Evolutionary conservation across 1,139 yeast species (phyloP).

Genomic region (Candida pseudoviswanathii): DNA sequence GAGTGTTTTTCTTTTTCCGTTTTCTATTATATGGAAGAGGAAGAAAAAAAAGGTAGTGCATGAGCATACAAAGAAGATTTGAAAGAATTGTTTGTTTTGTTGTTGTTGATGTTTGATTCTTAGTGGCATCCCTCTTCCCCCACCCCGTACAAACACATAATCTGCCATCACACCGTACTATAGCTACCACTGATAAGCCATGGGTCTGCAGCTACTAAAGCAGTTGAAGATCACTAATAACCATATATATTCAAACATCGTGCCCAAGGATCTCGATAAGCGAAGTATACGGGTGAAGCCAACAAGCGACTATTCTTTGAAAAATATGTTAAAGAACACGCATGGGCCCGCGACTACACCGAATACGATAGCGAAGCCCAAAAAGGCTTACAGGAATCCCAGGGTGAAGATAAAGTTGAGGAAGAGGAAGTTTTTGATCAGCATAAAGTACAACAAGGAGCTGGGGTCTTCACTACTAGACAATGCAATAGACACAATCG

Average conservation of each 20-base stretch:
- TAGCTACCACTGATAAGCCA: background rate
- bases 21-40: too few species aligned
- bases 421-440: background rate
- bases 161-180: background rate
- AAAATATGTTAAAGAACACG: constrained; percentile 16
- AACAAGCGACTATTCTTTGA: constrained; percentile 19
- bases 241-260: constrained; percentile 25
- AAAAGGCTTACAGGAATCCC: background rate
- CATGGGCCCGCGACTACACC: background rate
- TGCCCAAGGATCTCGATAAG: constrained; percentile 21
- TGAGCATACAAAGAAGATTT: background rate
- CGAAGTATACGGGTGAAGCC: constrained; percentile 22
- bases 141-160: background rate
- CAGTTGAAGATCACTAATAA: constrained; percentile 31
- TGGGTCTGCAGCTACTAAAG: constrained; percentile 27
- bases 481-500: background rate
- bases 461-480: background rate
- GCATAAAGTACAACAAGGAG: background rate
- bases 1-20: background rate
- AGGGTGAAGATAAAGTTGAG: constrained; percentile 1
- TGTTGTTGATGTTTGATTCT: background rate
- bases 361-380: background rate
- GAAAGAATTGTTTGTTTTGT: background rate
- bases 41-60: constrained; percentile 1
- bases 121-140: background rate